Evolutionary conservation across 495 filamentous ascomycete genomes (phyloP).

Genomic region (Aspergillus indologenus): DNA sequence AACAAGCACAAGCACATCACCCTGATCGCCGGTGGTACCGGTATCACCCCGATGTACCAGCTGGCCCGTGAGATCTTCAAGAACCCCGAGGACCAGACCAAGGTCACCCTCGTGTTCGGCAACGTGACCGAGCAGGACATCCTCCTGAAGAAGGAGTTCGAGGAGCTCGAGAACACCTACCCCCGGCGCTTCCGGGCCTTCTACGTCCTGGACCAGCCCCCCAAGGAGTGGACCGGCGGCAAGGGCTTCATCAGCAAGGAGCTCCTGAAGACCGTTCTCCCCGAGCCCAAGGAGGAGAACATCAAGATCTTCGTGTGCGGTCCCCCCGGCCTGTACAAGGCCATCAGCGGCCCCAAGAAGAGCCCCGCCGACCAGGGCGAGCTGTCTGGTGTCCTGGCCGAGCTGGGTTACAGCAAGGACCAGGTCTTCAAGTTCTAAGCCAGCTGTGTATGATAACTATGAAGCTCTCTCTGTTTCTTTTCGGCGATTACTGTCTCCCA

Average conservation of each 20-base stretch:
- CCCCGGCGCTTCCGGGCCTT: conserved; percentile 90
- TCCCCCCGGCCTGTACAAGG: conserved; percentile 89
- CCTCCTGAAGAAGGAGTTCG: conserved; percentile 77
- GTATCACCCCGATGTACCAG: conserved; percentile 94
- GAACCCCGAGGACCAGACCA: conserved; percentile 93
- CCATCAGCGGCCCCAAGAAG: conserved; percentile 83
- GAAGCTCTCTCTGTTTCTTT: background rate
- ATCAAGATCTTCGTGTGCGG: conserved; percentile 92
- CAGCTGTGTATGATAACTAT: conserved; percentile 5
- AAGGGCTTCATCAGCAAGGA: conserved; percentile 84
- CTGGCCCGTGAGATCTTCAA: conserved; percentile 81
- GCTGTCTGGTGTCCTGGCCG: conserved; percentile 76
- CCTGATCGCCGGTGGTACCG: conserved; percentile 92
- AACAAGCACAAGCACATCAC: conserved; percentile 96
- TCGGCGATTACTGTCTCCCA: too few relatives aligned
- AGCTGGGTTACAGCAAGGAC: conserved; percentile 85
- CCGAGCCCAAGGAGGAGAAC: conserved; percentile 84
- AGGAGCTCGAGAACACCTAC: conserved; percentile 83
- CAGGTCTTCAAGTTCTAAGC: conserved; percentile 97
- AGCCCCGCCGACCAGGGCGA: conserved; percentile 91
- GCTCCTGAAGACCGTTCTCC: conserved; percentile 85
- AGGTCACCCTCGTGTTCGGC: conserved; percentile 90
- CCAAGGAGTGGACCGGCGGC: conserved; percentile 69
- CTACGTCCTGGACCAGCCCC: conserved; percentile 85
- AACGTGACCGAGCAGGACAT: conserved; percentile 86